A percentile compares a stretch with the other conserved stretches of the same genome.
Evolutionary conservation across 164 flowering plant species (phyloP).

Genomic region (Aristolochia californica): DNA sequence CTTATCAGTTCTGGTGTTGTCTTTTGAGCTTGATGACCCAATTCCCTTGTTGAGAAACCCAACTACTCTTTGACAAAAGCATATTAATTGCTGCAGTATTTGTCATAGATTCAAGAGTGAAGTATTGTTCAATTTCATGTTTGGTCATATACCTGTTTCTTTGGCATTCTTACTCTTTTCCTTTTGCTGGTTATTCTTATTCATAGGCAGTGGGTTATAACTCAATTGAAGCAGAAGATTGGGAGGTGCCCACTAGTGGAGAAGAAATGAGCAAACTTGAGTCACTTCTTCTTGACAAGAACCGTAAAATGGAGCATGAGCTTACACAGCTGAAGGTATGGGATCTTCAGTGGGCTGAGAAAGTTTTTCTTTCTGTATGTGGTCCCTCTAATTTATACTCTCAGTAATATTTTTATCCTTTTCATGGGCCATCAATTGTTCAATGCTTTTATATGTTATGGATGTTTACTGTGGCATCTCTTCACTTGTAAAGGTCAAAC

Average conservation of each 20-base stretch:
- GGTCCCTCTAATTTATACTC: not conserved
- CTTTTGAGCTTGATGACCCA: no score
- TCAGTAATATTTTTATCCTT: no score
- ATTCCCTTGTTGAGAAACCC: no score
- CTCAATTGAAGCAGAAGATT: conserved; percentile 97
- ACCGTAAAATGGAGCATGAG: conserved; percentile 94
- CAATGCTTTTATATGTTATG: not conserved
- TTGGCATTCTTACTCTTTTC: not conserved
- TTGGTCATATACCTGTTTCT: no score
- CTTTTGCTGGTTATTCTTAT: conserved; percentile 1
- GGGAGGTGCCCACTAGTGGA: conserved; percentile 95
- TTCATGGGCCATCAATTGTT: not conserved
- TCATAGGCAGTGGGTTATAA: conserved; percentile 95
- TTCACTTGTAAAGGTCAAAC: conserved; percentile 51
- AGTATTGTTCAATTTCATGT: no score
- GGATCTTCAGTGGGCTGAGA: not conserved
- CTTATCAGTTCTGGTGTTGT: no score
- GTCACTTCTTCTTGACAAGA: conserved; percentile 90
- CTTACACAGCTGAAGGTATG: conserved; percentile 89
- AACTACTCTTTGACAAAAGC: no score
- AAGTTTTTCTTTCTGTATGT: not conserved
- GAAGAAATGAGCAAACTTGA: conserved; percentile 99
- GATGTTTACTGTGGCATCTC: not conserved
- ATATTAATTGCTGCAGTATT: no score
- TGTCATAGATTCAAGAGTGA: no score